phyloP scores from a whole-genome alignment of 2,329 filamentous ascomycete species.

The Emericellopsis cladophorae region DNA sequence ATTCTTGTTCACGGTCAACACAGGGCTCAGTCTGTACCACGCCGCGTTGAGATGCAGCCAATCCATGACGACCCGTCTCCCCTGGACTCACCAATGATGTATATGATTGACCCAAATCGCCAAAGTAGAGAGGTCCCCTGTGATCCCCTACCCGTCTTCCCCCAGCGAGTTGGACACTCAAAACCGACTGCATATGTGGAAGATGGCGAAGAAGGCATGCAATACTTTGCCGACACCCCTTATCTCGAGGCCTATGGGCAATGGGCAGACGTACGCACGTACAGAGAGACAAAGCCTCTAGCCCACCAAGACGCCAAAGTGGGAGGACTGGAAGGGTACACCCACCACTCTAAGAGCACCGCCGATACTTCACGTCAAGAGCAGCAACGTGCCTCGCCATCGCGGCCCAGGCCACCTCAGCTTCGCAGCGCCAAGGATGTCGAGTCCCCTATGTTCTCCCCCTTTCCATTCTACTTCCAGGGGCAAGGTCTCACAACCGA shows the following conservation, averaged over 20 bases:
- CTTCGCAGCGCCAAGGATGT: background rate
- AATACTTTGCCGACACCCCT: too few species aligned
- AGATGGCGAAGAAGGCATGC: too few species aligned
- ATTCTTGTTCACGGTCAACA: slow-evolving; percentile 9
- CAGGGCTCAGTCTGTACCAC: slow-evolving; percentile 2
- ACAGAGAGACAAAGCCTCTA: too few species aligned
- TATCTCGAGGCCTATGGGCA: too few species aligned
- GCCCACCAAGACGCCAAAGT: too few species aligned
- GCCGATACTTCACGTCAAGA: slow-evolving; percentile 8
- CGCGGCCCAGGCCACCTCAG: background rate
- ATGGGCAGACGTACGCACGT: too few species aligned
- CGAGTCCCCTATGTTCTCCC: slow-evolving; percentile 21
- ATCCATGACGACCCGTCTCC: slow-evolving; percentile 13
- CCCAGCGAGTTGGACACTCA: too few species aligned
- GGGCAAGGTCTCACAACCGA: slow-evolving; percentile 20
- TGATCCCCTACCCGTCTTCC: too few species aligned
- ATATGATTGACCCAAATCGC: background rate
- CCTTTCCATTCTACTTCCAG: slow-evolving; percentile 27
- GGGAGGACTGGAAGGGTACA: too few species aligned
- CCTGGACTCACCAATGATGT: slow-evolving; percentile 8
- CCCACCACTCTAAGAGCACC: slow-evolving; percentile 13
- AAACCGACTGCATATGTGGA: too few species aligned
- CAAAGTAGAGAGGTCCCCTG: too few species aligned
- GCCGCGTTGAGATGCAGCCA: slow-evolving; percentile 7
- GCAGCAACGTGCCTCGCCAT: slow-evolving; percentile 6